These are phyloP conservation scores for Cicer cuneatum DNA, from an alignment of 306 rosid genomes.

Conservation along the genomic window DNA sequence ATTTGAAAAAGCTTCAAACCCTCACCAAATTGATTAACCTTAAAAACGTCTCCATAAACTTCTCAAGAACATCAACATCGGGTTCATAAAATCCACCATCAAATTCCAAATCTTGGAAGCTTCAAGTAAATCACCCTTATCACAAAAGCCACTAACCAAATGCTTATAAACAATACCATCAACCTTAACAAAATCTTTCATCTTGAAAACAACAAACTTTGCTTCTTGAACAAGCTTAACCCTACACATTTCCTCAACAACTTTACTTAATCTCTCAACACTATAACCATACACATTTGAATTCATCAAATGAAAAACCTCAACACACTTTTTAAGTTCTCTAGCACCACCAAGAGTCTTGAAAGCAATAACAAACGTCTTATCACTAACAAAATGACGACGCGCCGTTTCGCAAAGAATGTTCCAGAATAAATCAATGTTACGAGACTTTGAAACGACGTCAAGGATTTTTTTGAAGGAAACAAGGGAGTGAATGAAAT, in stretches of 20 bases:
- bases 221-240: conserved; percentile 73
- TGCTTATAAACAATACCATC: conserved; percentile 59
- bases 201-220: conserved; percentile 58
- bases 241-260: conserved; percentile 59
- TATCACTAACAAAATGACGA: conserved; percentile 53
- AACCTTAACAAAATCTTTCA: conserved; percentile 63
- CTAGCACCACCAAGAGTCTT: conserved; percentile 63
- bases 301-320: conserved; percentile 74
- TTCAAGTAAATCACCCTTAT: conserved; percentile 71
- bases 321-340: conserved; percentile 76
- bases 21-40: conserved; percentile 58
- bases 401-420: conserved; percentile 58
- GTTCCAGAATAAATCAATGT: conserved; percentile 72
- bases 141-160: conserved; percentile 71
- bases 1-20: conserved; percentile 71
- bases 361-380: conserved; percentile 59
- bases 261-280: conserved; percentile 60
- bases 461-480: conserved; percentile 68
- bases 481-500: conserved; percentile 60
- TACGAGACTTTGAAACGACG: conserved; percentile 57
- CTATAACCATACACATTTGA: conserved; percentile 58
- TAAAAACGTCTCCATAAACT: conserved; percentile 75
- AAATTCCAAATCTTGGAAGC: conserved; percentile 82
- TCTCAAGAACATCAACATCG: conserved; percentile 61
- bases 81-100: conserved; percentile 71